Evolutionary conservation across 305 asterid species (phyloP), one percentile per base, ranked within the genome.

Genomic region (Solanum hybrid): DNA sequence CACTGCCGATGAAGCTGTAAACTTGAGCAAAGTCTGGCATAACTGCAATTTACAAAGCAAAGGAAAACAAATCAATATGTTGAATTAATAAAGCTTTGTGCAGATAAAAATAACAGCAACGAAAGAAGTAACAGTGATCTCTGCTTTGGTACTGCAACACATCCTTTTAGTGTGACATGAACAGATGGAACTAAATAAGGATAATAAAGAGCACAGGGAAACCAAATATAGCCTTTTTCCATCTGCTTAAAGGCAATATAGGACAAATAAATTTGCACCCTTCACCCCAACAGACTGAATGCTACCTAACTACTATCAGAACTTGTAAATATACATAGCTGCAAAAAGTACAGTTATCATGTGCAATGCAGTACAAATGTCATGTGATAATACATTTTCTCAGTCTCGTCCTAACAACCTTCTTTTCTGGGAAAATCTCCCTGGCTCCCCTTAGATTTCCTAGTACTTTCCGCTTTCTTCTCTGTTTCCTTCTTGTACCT

Each of bases 21-120:
- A 97, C 99, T 93, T 95, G 94, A 90, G 97, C 92, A 90, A 97
- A 97, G 92, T 97, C 98, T 14, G 99, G 99, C 92, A 92, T 92
- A 32, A 90, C 99, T 97, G 96, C 93, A 92, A 24, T 20, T 39
- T 87, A 87, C 24, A 89, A 38, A 72, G 34, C 65, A 29, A 29
- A 89, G 14, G 86, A 32, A 29, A 79, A 68, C 15, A 24, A 81
- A 11, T 76, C 81, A 70, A 73, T 65, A 39, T 80, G 61, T 37
- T 10, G 73, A 87, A 75, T 85, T 11, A 32, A 20, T 22, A 22
- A 57, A 85, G 51, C 17, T 51, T 57, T 4, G 12, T 10, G 76
- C 41, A 51, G 39, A 51, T 20, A 10, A 84, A 41, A 84, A 31
- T 20, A 31, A 20, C 77, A 11, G 88, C 77, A 84, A 31, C 22